Evolutionary conservation across 441 rosid genomes (phyloP).

Genomic region (Erodium chrysanthum): DNA sequence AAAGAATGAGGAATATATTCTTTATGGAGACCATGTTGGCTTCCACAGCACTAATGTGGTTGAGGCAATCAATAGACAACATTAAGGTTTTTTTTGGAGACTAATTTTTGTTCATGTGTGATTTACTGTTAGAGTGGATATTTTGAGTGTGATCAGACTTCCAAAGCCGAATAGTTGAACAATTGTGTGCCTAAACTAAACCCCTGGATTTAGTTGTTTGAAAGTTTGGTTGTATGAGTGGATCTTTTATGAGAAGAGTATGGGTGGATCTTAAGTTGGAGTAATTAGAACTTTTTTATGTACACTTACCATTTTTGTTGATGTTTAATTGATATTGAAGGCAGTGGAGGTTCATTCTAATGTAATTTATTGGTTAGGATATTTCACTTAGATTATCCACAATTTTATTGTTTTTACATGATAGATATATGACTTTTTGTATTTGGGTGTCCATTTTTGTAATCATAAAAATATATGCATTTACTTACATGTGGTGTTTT

Average conservation of each 20-base stretch:
- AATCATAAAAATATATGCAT: neutral
- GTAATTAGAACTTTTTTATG: neutral
- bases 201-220: neutral
- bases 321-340: neutral
- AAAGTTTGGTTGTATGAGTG: no score
- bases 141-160: neutral
- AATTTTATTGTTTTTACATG: neutral
- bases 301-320: neutral
- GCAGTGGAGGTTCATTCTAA: neutral
- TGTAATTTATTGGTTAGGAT: neutral
- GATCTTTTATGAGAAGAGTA: no score
- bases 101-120: no score
- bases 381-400: neutral
- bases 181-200: neutral
- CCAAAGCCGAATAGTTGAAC: neutral
- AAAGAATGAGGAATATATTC: no score
- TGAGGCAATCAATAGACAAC: no score
- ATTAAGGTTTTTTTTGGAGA: no score
- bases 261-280: neutral
- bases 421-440: neutral
- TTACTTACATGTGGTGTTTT: constrained; percentile 22
- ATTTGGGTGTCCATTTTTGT: neutral
- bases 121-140: neutral
- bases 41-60: no score
- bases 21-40: no score